Evolutionary conservation across 1,139 yeast species (phyloP).

Genomic region (Geotrichum restrictum): DNA sequence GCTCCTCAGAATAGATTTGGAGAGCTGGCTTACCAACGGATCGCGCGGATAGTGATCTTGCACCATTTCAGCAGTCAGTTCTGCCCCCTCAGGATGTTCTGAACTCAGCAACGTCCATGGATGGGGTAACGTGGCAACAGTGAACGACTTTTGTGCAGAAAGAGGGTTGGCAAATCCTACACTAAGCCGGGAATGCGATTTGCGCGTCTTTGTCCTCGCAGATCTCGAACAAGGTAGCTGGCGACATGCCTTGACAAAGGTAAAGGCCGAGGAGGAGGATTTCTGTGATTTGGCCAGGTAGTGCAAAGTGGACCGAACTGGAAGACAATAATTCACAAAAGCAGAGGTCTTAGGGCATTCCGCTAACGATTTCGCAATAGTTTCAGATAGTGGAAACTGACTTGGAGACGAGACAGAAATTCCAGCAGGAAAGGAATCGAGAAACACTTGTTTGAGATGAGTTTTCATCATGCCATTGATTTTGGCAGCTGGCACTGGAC

Average conservation of each 20-base stretch:
- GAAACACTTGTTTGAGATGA: conserved; percentile 16
- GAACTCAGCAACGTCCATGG: conserved; percentile 3
- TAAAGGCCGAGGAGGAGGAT: not conserved
- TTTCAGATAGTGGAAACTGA: not conserved
- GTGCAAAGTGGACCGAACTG: not conserved
- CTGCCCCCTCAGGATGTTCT: not conserved
- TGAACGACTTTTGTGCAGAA: not conserved
- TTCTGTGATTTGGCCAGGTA: not conserved
- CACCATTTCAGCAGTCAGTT: conserved; percentile 4
- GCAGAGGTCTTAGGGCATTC: not conserved
- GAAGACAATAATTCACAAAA: not conserved
- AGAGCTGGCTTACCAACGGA: not conserved
- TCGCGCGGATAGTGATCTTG: not conserved
- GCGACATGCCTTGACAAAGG: not conserved
- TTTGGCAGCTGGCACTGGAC: conserved; percentile 2
- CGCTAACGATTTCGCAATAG: not conserved
- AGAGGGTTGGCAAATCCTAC: conserved; percentile 9
- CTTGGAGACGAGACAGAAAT: not conserved
- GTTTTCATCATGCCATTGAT: conserved; percentile 4
- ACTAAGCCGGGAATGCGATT: too few species aligned
- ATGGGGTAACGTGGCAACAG: conserved; percentile 13
- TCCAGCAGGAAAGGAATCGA: conserved; percentile 15
- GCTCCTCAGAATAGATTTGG: conserved; percentile 4
- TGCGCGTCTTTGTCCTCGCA: not conserved
- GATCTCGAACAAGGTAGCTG: conserved; percentile 7